Evolutionary conservation across 2,329 filamentous ascomycete species (phyloP).

Genomic region (Cephalotrichum gorgonifer): DNA sequence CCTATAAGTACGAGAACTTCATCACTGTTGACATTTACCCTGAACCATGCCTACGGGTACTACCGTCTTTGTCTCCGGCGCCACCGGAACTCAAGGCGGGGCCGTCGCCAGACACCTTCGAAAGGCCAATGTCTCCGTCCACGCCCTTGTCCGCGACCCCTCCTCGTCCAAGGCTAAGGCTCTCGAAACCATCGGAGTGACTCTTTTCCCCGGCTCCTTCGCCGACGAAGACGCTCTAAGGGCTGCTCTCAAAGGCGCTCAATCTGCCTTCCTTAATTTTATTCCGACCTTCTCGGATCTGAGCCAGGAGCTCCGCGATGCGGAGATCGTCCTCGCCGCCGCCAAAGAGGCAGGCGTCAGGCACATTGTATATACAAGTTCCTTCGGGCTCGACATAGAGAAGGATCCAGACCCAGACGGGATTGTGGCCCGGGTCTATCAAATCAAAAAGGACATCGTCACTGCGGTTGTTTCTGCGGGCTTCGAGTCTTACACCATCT

Average conservation of each 20-base stretch:
- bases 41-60: neutral
- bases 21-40: too few relatives aligned
- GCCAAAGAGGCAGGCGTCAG: conserved; percentile 24
- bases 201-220: conserved; percentile 33
- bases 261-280: conserved; percentile 34
- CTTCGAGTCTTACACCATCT: conserved; percentile 34
- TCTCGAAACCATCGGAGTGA: conserved; percentile 27
- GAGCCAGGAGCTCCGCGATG: conserved; percentile 17
- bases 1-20: too few relatives aligned
- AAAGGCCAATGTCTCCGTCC: conserved; percentile 29
- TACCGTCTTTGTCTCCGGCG: conserved; percentile 31
- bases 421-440: conserved; percentile 18
- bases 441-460: conserved; percentile 32
- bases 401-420: conserved; percentile 12
- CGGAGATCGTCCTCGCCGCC: conserved; percentile 20
- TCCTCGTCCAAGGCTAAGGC: conserved; percentile 26
- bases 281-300: conserved; percentile 18
- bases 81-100: conserved; percentile 41
- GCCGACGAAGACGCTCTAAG: conserved; percentile 27
- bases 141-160: conserved; percentile 35
- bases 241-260: conserved; percentile 30
- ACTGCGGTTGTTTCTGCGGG: conserved; percentile 20
- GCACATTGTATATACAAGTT: conserved; percentile 25
- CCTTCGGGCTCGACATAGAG: conserved; percentile 18
- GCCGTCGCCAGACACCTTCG: conserved; percentile 38